Evolutionary conservation across 345 rosid genomes (phyloP), one percentile per base, ranked within the genome.

Genomic region (Lumnitzera racemosa): DNA sequence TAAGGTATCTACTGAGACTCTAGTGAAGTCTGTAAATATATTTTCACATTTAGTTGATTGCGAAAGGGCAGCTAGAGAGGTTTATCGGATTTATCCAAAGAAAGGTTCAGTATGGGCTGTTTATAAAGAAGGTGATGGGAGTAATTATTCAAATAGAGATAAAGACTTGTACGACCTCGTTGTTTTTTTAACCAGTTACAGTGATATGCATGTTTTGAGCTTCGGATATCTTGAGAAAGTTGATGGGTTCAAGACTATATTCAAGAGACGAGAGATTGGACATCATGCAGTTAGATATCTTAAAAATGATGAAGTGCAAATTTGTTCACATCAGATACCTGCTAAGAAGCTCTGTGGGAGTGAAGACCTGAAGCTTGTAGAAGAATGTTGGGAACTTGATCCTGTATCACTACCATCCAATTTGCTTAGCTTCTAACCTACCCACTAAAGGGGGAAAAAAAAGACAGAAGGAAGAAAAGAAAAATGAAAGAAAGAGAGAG

Each of bases 91-190:
- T 62, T 92, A 79, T 73, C 96, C 98, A 0, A 80, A 57, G 59
- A 92, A 92, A 73, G 96, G 94, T 56, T 87, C 96, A 0, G 80
- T 92, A 25, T 92, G 98, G 98, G 96, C 89, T 12, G 67, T 91
- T 56, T 74, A 74, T 47, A 72, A 70, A 52, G 88, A 80, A 61
- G 70, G 64, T 15, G 60, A 51, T 68, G 41, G 59, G 23, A 56
- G 59, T 60, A 56, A 65, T 27, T 2, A 5, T 27, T 27, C 5
- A 27, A 27, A 27, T 27, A 27, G 59, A 49, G 78, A 73, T 15
- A 61, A 56, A 24, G 72, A 63, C 47, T 68, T 63, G 68, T 81
- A 82, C 53, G 81, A 78, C 55, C 62, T 87, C 59, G 91, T 76
- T 2, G 78, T 89, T 59, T 63, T 78, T 66, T 68, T 92, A 63